Conservation (phyloP, 2,329 filamentous ascomycete genomes). For the Helminthosporium solani region DNA sequence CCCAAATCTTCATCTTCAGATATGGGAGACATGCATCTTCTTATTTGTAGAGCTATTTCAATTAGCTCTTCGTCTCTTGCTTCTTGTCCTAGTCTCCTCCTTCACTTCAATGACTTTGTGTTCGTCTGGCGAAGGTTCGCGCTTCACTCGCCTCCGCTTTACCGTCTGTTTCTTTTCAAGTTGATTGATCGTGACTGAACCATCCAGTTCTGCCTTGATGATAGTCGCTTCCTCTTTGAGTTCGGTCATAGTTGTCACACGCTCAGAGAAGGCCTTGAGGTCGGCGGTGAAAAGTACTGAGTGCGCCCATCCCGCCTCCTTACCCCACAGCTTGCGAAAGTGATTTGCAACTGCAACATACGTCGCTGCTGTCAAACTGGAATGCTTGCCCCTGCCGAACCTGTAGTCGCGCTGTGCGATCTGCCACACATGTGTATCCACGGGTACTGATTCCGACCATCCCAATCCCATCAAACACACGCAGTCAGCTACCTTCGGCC, state of each 20-base stretch:
- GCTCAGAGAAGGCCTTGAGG: slow-evolving; percentile 77
- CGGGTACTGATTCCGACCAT: slow-evolving; percentile 92
- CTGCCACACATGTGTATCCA: slow-evolving; percentile 98
- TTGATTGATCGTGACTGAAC: slow-evolving; percentile 13
- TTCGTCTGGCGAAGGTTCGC: slow-evolving; percentile 44
- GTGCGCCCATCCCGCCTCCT: slow-evolving; percentile 95
- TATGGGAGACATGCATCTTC: no score
- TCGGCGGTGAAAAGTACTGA: slow-evolving; percentile 96
- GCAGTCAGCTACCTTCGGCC: slow-evolving; percentile 95
- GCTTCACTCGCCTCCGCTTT: slow-evolving; percentile 22
- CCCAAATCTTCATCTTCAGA: no score
- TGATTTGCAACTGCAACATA: slow-evolving; percentile 90
- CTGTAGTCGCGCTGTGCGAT: slow-evolving; percentile 96
- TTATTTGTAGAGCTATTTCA: not conserved
- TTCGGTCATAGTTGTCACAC: slow-evolving; percentile 52
- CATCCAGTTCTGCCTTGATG: slow-evolving; percentile 39
- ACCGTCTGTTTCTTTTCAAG: slow-evolving; percentile 2
- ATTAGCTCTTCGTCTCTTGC: slow-evolving; percentile 24
- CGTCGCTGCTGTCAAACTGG: slow-evolving; percentile 81
- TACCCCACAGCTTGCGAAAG: slow-evolving; percentile 86
- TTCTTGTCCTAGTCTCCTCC: slow-evolving; percentile 36
- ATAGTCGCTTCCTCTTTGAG: slow-evolving; percentile 47
- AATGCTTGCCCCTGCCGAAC: slow-evolving; percentile 79
- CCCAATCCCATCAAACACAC: slow-evolving; percentile 94
- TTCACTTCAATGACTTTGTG: slow-evolving; percentile 42